These are phyloP conservation scores for Cryphonectria parasitica DNA, from an alignment of 2,329 filamentous ascomycete genomes.

Conservation along the genomic window DNA sequence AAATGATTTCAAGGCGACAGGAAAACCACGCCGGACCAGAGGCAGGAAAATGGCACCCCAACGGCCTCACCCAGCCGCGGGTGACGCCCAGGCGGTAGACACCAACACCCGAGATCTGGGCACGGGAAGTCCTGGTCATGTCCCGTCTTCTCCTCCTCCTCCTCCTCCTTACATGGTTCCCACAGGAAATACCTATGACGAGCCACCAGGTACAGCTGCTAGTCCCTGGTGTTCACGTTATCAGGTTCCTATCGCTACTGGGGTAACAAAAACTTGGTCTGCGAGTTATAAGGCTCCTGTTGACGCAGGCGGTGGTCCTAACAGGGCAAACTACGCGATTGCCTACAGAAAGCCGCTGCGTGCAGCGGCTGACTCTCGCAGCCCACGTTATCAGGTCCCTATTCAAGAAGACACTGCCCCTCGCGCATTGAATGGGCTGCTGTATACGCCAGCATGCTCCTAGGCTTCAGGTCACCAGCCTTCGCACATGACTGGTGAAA, in stretches of 20 bases:
- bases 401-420: neutral
- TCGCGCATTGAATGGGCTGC: neutral
- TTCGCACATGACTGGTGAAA: neutral
- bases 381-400: neutral
- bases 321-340: neutral
- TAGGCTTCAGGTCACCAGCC: neutral
- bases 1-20: neutral
- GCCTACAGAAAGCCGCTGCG: neutral
- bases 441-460: neutral
- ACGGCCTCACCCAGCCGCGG: neutral
- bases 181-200: neutral
- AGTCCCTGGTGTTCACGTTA: neutral
- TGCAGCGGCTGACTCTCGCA: too few relatives aligned
- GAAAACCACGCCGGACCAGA: neutral
- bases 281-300: neutral
- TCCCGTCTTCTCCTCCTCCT: neutral
- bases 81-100: neutral
- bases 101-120: neutral
- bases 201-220: neutral
- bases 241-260: neutral
- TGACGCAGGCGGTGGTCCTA: too few relatives aligned
- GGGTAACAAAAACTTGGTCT: neutral
- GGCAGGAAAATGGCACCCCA: too few relatives aligned
- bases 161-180: neutral
- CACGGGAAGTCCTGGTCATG: neutral